Conservation (phyloP, 1,284 basidiomycete species). For the Cystobasidiaceae sp. region DNA sequence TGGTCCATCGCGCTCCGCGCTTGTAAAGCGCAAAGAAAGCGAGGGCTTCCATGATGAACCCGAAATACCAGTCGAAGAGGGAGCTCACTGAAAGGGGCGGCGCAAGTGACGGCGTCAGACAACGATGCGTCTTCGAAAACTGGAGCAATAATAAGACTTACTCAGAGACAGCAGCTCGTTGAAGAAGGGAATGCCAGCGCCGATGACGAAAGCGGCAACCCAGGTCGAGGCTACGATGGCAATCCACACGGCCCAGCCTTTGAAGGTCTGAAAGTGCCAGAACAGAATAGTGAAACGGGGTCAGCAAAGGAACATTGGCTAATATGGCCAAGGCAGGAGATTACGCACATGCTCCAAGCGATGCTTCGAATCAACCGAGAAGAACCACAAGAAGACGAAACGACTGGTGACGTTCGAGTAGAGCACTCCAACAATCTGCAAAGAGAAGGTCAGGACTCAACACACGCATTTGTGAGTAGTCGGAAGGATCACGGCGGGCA, state of each 20-base stretch:
- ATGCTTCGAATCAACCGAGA: constrained; percentile 41
- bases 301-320: too few relatives aligned
- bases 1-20: constrained; percentile 11
- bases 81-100: background rate
- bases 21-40: constrained; percentile 22
- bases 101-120: too few relatives aligned
- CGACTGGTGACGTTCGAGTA: constrained; percentile 51
- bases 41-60: constrained; percentile 10
- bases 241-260: constrained; percentile 59
- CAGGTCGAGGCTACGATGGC: constrained; percentile 57
- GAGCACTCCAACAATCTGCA: constrained; percentile 45
- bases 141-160: too few relatives aligned
- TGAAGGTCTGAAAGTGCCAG: constrained; percentile 56
- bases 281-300: too few relatives aligned
- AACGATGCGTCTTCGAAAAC: too few relatives aligned
- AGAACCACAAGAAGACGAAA: constrained; percentile 55
- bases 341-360: constrained; percentile 33
- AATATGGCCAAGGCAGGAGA: too few relatives aligned
- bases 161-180: constrained; percentile 27
- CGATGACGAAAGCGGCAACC: constrained; percentile 60
- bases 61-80: constrained; percentile 17
- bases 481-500: background rate
- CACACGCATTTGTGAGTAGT: background rate
- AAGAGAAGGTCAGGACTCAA: constrained; percentile 25
- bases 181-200: constrained; percentile 52